phyloP scores from a whole-genome alignment of 106 monocot species.

The Posidonia australis region DNA sequence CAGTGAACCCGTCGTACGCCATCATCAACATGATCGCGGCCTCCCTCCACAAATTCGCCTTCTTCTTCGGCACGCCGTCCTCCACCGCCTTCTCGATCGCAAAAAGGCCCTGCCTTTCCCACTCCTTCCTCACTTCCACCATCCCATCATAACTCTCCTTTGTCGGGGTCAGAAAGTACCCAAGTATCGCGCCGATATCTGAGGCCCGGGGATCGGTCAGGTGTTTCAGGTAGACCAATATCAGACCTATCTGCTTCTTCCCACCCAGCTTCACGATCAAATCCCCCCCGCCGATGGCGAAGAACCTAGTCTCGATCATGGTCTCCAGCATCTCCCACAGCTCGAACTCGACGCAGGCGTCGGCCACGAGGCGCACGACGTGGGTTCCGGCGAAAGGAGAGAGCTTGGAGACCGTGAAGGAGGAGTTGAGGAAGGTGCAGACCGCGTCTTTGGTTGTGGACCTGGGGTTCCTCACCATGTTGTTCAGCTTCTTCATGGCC shows the following conservation, averaged over 20 bases:
- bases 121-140: conserved; percentile 45
- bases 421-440: conserved; percentile 15
- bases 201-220: conserved; percentile 30
- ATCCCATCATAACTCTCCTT: conserved; percentile 32
- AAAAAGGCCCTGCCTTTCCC: conserved; percentile 49
- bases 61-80: conserved; percentile 24
- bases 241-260: conserved; percentile 30
- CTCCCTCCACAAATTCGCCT: conserved; percentile 23
- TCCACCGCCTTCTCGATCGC: conserved; percentile 45
- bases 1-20: conserved; percentile 61
- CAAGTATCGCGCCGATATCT: conserved; percentile 33
- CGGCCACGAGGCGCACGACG: conserved; percentile 20
- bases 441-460: conserved; percentile 16
- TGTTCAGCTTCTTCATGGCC: conserved; percentile 18
- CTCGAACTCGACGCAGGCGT: conserved; percentile 31
- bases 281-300: conserved; percentile 18
- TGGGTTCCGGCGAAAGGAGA: conserved; percentile 24
- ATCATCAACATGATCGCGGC: conserved; percentile 67
- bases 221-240: conserved; percentile 37
- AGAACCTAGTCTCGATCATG: conserved; percentile 17
- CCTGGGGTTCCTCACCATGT: conserved; percentile 22
- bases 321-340: conserved; percentile 38
- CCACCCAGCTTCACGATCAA: conserved; percentile 47
- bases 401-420: conserved; percentile 25
- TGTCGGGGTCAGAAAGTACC: conserved; percentile 47